Base-by-base conservation (phyloP, 176 grass and related monocot species). In the Zoysia pacifica region DNA sequence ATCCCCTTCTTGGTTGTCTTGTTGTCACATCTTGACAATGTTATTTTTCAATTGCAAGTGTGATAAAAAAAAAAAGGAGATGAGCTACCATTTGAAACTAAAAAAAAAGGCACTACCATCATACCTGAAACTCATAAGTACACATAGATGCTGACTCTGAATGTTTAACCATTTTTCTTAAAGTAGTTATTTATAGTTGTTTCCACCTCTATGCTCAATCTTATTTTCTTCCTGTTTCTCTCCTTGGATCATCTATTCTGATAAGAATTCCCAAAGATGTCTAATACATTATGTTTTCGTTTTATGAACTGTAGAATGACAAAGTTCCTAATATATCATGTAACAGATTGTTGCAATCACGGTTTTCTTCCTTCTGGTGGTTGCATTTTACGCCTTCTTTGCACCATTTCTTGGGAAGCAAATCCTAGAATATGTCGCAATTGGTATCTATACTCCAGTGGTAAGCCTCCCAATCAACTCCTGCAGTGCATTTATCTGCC, bases 341-440 rank as follows among this genome's bases (percentile, higher is more conserved):
- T 28, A 80, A 65, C 84, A 97, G 94, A 88, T 97, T 38, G 48
- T 91, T 82, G 94, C 94, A 75, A 90, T 90, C 60, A 81, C 84
- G 9, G 91, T 97, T 59, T 97, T 74, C 82, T 97, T 97, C 28
- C 76, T 97, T 87, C 80, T 97, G 79, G 86, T 93, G 72, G 72
- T 90, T 81, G 89, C 84, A 16, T 97, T 97, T 82, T 97, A 93
- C 76, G 87, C 79, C 42, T 97, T 97, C 73, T 93, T 97, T 75
- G 87, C 94, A 65, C 91, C 91, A 49, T 91, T 97, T 79, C 85
- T 97, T 42, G 83, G 89, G 41, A 93, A 86, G 56, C 67, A 66
- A 43, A 42, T 90, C 37, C 55, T 93, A 69, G 87, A 84, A 59
- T 90, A 90, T 78, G 80, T 79, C 39, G 79, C 69, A 13, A 19